Conservation (phyloP, 1,139 yeast species). For the Blastobotrys capitulatus region DNA sequence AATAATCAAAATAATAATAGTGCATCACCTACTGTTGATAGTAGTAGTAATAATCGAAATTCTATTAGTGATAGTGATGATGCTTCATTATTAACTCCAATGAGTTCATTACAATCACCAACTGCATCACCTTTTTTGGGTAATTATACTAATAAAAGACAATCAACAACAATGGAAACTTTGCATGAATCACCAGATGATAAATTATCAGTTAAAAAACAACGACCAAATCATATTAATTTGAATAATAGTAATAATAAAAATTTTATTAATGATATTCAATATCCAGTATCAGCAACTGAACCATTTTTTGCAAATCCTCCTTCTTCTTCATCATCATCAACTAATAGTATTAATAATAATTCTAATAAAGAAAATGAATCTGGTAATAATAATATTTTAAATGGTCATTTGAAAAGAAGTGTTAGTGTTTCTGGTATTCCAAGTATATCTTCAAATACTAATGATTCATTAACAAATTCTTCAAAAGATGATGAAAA, state of each 20-base stretch:
- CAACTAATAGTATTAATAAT: not conserved
- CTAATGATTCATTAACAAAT: not conserved
- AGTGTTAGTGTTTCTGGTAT: conserved; percentile 4
- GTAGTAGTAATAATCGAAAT: not conserved
- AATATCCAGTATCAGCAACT: conserved; percentile 7
- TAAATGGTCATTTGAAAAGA: not conserved
- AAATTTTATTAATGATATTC: not conserved
- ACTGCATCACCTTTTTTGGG: conserved; percentile 13
- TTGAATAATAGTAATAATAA: not conserved
- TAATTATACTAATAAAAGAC: conserved; percentile 7
- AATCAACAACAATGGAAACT: conserved; percentile 9
- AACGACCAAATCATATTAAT: conserved; percentile 5
- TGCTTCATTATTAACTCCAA: conserved; percentile 14
- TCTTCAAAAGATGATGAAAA: not conserved
- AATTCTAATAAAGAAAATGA: not conserved
- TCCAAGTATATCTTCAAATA: not conserved
- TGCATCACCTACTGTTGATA: conserved; percentile 5
- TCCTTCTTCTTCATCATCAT: not conserved
- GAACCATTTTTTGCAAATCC: not conserved
- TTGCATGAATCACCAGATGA: conserved; percentile 2
- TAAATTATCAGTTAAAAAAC: not conserved
- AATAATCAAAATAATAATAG: not conserved
- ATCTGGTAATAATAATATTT: not conserved
- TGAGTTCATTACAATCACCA: conserved; percentile 14
- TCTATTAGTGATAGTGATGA: conserved; percentile 10